A percentile compares a stretch with the other conserved stretches of the same genome.
phyloP scores from a whole-genome alignment of 2,329 filamentous ascomycete genomes.

The Aspergillus pseudoterreus region DNA sequence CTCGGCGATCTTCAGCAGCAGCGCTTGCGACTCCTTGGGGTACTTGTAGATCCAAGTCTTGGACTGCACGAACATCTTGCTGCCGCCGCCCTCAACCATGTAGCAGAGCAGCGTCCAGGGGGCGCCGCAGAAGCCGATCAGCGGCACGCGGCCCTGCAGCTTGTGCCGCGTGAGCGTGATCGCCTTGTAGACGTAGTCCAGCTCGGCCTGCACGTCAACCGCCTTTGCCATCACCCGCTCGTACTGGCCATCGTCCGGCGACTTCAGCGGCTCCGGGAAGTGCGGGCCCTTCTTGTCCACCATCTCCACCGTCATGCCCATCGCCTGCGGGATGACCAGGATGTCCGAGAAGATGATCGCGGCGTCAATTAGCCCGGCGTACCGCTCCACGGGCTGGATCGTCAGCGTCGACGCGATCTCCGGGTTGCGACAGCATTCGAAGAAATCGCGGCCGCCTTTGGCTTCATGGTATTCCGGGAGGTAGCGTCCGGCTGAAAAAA shows the following conservation, averaged over 20 bases:
- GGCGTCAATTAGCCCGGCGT: constrained; percentile 83
- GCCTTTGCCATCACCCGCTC: constrained; percentile 67
- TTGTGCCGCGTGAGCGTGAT: constrained; percentile 89
- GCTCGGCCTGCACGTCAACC: constrained; percentile 78
- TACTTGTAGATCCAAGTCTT: constrained; percentile 98
- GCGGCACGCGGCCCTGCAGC: constrained; percentile 78
- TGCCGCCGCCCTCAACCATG: constrained; percentile 97
- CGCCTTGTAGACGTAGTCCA: constrained; percentile 94
- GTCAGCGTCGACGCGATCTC: constrained; percentile 92
- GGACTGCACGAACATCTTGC: constrained; percentile 86
- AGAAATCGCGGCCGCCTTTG: constrained; percentile 89
- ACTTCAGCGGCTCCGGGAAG: constrained; percentile 79
- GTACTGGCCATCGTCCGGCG: constrained; percentile 81
- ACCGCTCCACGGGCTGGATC: constrained; percentile 91
- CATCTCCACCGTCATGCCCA: constrained; percentile 99
- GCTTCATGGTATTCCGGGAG: constrained; percentile 96
- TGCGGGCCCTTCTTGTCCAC: constrained; percentile 94
- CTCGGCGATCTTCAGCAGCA: constrained; percentile 88
- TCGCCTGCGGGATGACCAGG: constrained; percentile 92
- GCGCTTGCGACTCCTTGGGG: constrained; percentile 69
- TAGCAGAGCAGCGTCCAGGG: constrained; percentile 98
- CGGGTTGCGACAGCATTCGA: constrained; percentile 91
- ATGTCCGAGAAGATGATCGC: constrained; percentile 99
- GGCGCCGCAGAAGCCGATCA: constrained; percentile 95
- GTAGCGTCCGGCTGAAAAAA: constrained; percentile 76